Evolutionary conservation across 768 basidiomycete species (phyloP), one percentile per base, ranked within the genome.

Genomic region (Coprinopsis strossmayeri): DNA sequence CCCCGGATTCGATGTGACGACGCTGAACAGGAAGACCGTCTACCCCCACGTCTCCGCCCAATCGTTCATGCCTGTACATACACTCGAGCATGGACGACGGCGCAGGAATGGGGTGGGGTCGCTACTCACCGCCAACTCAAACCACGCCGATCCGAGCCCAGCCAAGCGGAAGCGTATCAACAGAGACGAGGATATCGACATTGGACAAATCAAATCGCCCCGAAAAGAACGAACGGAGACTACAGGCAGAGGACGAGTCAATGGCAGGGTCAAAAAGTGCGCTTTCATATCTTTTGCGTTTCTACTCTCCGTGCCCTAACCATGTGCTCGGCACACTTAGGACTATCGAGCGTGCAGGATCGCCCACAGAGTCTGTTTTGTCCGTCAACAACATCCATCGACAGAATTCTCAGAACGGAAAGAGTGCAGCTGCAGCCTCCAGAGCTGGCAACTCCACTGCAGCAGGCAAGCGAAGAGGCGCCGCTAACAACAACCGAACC

Each of bases 11-110:
- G 81, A 87, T 63, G 55, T 73, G 5, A 66, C 74, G 43, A 60
- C 68, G 46, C 68, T 89, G 51, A 74, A 73, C 59, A 70, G 83
- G 38, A 78, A 72, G 55, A 90, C 87, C 5, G 71, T 75, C 3
- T 91, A 86, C 62, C 87, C 87, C 2, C 87, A 89, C 63, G 81
- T 90, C 49, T 78, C 84, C 27, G 69, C 79, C 24, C 74, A 79
- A 45, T 78, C 82, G 5, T 87, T 75, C 58, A 77, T 82, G 71
- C 82, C 85, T n/a, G 60, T 70, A 11, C 62, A 69, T 24, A 72
- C 78, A 35, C 65, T 76, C 50, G 87, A 88, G 62, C 74, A 76
- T n/a, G 81, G 82, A 11, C 67, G 85, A 41, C 69, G 86, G 46
- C 70, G 82, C 52, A 68, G 84, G 55, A 73, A 73, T 21, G 77